Evolutionary conservation across 192 early-diverging fungal genomes (phyloP), one percentile per base, ranked within the genome.

Genomic region (Coemansia javaensis): DNA sequence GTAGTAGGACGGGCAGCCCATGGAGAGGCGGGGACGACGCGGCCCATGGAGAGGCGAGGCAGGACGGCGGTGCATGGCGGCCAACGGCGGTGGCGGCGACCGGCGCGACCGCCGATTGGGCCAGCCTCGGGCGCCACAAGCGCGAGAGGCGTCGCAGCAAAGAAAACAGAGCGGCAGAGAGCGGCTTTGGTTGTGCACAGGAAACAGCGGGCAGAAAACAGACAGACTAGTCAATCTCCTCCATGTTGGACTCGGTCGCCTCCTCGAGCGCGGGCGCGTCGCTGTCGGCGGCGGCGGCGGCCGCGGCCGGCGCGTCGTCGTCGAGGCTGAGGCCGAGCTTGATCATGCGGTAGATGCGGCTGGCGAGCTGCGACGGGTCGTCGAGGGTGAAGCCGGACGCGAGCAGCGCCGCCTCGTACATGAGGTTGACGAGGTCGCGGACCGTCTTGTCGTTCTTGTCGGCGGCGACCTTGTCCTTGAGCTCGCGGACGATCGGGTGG

Each of bases 391-490:
- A 99, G 63, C 97, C 97, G 61, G 97, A 99, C 49, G 90, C 79
- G 56, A 99, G 83, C 48, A 98, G 81, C 27, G 97, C 79, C 50
- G 95, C 89, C 60, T 99, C 94, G 75, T 82, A 99, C 64, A 99
- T 82, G 53, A 99, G 82, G 79, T 85, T 85, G 63, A 89, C 89
- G 40, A 98, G 78, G 68, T 97, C 88, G 85, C 95, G 94, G 64
- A 97, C 92, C 54, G 94, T 96, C 79, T 92, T 91, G 87, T 97
- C 94, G 78, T 91, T 91, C 83, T 93, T 91, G 84, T 97, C 93
- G 43, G 85, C 86, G 34, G 83, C 83, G 30, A 93, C 85, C 84
- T 94, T 96, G 66, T 69, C 66, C 81, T 93, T 93, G 52, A 99
- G 85, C 46, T 89, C 83, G 79, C 90, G 87, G 78, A 99, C 80